Evolutionary conservation across 2,329 filamentous ascomycete species (phyloP), one percentile per base, ranked within the genome.

Genomic region (Sarocladiaceae sp.): DNA sequence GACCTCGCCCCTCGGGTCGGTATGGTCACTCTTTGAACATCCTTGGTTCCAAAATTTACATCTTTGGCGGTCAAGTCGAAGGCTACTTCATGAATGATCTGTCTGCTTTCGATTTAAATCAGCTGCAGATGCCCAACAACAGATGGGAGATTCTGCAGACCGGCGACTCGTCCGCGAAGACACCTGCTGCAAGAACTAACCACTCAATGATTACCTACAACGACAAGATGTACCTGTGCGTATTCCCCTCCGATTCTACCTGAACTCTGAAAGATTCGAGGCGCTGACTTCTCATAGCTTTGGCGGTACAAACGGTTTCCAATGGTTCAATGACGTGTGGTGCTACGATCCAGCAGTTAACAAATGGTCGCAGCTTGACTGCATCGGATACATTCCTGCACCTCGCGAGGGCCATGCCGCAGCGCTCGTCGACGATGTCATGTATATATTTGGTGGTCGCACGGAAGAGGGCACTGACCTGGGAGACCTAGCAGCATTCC

Each of bases 251-350:
- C 11, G 16, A 15, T 20, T 13, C 13, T 12, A 20, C n/a, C n/a
- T n/a, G n/a, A n/a, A n/a, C n/a, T n/a, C n/a, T n/a, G n/a, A n/a
- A n/a, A n/a, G n/a, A n/a, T n/a, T n/a, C n/a, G n/a, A n/a, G n/a
- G n/a, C n/a, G 18, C 50, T 55, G 37, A 59, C 45, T 19, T 6
- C 13, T 4, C 40, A 20, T 53, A 93, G 86, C n/a, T 98, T 98
- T 61, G 93, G 93, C 54, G 93, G 93, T 50, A 98, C 93, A 2
- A 95, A 98, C 60, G 93, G 93, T 32, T 80, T 90, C 45, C 82
- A 87, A 57, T 98, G 93, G 94, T 98, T 97, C 69, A 98, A 97
- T 62, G 93, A 98, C 60, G 93, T 98, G 39, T 98, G 93, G 93
- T 88, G 83, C 43, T 98, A 93, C 61, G 91, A 96, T 56, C 86